Percentiles rank a stretch among this genome's conserved stretches.
phyloP scores from a whole-genome alignment of 164 flowering plant species.

The Platanus orientalis region DNA sequence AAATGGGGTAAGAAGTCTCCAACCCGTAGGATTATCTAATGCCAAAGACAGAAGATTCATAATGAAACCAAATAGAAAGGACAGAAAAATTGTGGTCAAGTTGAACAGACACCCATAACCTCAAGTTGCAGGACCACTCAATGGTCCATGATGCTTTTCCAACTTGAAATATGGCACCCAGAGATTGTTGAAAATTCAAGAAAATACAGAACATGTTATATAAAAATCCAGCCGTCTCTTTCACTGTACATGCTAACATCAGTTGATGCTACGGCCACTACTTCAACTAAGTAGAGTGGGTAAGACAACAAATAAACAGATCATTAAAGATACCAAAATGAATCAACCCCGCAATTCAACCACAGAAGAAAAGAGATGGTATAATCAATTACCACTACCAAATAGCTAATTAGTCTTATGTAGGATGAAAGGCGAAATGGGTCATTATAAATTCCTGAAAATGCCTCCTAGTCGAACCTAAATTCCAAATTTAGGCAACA shows the following conservation, averaged over 20 bases:
- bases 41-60: slow-evolving; percentile 15
- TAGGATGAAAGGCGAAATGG: not conserved
- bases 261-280: not conserved
- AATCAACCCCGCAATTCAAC: not conserved
- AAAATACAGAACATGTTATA: not conserved
- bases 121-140: slow-evolving; percentile 33
- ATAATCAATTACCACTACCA: not conserved
- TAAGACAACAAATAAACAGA: not conserved
- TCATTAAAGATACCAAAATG: not conserved
- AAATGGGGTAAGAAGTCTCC: not conserved
- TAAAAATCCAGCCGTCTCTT: not conserved
- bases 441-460: not conserved
- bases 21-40: slow-evolving; percentile 9
- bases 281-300: not conserved
- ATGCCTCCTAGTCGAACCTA: too few species aligned
- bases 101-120: slow-evolving; percentile 26
- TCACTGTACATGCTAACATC: not conserved
- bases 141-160: slow-evolving; percentile 20
- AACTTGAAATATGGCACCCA: not conserved
- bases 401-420: too few species aligned
- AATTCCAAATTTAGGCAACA: not conserved
- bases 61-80: slow-evolving; percentile 28
- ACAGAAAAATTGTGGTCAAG: slow-evolving; percentile 22
- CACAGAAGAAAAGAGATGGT: not conserved
- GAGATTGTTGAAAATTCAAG: not conserved